These are phyloP conservation scores for Populus hybrid DNA, from an alignment of 441 rosid genomes.

Conservation along the genomic window DNA sequence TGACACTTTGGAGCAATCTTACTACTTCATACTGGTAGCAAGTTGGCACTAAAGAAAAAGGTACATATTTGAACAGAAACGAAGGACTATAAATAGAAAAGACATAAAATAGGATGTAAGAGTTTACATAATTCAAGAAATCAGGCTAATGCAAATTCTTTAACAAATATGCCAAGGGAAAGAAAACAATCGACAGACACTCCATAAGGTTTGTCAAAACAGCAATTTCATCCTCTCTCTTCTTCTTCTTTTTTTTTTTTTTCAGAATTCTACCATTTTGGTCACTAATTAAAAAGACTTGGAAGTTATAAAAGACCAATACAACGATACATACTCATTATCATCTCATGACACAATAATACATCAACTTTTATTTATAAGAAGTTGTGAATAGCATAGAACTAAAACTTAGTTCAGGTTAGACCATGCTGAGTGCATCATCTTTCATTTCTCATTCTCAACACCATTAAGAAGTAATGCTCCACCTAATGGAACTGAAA, in stretches of 20 bases:
- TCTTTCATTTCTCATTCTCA: background rate
- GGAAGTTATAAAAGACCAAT: background rate
- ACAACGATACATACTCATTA: background rate
- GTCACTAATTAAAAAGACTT: background rate
- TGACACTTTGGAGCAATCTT: constrained; percentile 10
- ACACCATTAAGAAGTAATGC: background rate
- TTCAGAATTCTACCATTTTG: background rate
- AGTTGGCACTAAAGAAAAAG: background rate
- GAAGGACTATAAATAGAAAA: background rate
- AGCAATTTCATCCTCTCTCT: background rate
- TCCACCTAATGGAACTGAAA: no score
- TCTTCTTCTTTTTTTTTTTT: no score
- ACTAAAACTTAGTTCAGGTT: background rate
- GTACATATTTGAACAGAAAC: background rate
- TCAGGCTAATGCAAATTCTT: background rate
- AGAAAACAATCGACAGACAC: background rate
- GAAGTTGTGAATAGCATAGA: background rate
- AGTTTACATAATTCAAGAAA: background rate
- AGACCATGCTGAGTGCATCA: no score
- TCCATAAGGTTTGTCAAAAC: background rate
- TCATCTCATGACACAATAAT: background rate
- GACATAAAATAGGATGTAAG: background rate
- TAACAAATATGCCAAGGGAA: background rate
- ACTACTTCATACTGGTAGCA: background rate
- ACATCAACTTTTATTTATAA: background rate